phyloP scores from a whole-genome alignment of 192 early-diverging fungal genomes.

The Thoreauomyces humboldtii region DNA sequence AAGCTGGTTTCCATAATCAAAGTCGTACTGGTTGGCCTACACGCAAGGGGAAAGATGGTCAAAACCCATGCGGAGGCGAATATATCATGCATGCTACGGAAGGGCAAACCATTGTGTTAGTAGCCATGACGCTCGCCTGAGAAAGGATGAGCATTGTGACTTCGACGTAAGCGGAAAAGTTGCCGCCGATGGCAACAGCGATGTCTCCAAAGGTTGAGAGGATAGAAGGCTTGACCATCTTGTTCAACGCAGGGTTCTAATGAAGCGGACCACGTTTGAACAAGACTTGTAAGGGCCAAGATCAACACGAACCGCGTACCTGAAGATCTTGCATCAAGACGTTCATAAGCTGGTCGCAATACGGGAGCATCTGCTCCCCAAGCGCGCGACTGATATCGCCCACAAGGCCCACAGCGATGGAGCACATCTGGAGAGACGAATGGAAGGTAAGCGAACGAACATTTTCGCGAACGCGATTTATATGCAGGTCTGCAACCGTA shows the following conservation, averaged over 20 bases:
- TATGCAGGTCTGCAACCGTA: neutral
- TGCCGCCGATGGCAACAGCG: slow-evolving; percentile 87
- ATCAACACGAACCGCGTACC: slow-evolving; percentile 33
- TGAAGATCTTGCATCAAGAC: slow-evolving; percentile 75
- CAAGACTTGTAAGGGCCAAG: neutral
- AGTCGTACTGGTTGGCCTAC: slow-evolving; percentile 58
- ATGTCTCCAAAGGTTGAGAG: slow-evolving; percentile 97
- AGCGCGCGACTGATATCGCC: slow-evolving; percentile 94
- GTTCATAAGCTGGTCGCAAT: slow-evolving; percentile 82
- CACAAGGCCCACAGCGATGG: slow-evolving; percentile 93
- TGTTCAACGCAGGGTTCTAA: slow-evolving; percentile 70
- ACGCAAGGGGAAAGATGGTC: neutral
- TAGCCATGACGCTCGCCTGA: slow-evolving; percentile 53
- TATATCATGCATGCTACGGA: neutral
- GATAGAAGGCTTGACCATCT: slow-evolving; percentile 88
- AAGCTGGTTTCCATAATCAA: slow-evolving; percentile 83
- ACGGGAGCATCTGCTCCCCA: slow-evolving; percentile 69
- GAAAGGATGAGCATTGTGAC: slow-evolving; percentile 84
- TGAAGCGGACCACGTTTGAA: neutral
- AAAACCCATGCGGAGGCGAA: neutral
- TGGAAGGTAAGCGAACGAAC: neutral
- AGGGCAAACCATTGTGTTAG: slow-evolving; percentile 18
- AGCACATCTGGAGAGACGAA: slow-evolving; percentile 67
- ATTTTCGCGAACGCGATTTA: no score
- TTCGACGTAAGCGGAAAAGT: slow-evolving; percentile 79